Percentiles rank a stretch among this genome's conserved stretches.
These are phyloP conservation scores for Glebionis coronaria DNA, from an alignment of 129 eudicot species.

Conservation along the genomic window DNA sequence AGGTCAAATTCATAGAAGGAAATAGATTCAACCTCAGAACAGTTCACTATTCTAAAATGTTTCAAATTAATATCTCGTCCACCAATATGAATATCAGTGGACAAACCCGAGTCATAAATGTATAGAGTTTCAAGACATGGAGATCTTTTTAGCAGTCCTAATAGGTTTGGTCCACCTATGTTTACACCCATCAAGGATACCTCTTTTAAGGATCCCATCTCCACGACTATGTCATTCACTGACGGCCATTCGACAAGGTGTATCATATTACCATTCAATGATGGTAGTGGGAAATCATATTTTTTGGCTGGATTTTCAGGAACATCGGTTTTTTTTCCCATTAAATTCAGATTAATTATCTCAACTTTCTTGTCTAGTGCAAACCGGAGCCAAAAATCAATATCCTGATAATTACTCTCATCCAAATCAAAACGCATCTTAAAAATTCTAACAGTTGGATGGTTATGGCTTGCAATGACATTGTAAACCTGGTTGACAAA, in stretches of 20 bases:
- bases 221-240: background rate
- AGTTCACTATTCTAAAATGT: constrained; percentile 27
- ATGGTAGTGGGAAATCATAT: background rate
- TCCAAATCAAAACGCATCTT: constrained; percentile 10
- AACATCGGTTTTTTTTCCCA: fast-evolving
- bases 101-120: constrained; percentile 19
- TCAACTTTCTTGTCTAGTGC: constrained; percentile 7
- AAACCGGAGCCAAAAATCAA: constrained; percentile 18
- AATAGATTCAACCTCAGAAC: constrained; percentile 22
- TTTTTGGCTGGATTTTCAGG: background rate
- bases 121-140: constrained; percentile 25
- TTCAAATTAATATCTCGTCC: constrained; percentile 30
- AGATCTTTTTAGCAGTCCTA: constrained; percentile 17
- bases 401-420: background rate
- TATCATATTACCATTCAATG: background rate
- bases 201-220: constrained; percentile 6
- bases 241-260: background rate
- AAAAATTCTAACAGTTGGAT: constrained; percentile 4
- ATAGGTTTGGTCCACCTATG: constrained; percentile 24
- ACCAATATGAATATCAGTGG: constrained; percentile 22
- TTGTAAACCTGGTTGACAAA: constrained; percentile 40
- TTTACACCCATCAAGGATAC: constrained; percentile 33
- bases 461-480: constrained; percentile 23
- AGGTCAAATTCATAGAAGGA: constrained; percentile 28
- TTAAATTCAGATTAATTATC: background rate